Evolutionary conservation across 2,329 filamentous ascomycete species (phyloP).

Genomic region (Stagonosporopsis vannaccii): DNA sequence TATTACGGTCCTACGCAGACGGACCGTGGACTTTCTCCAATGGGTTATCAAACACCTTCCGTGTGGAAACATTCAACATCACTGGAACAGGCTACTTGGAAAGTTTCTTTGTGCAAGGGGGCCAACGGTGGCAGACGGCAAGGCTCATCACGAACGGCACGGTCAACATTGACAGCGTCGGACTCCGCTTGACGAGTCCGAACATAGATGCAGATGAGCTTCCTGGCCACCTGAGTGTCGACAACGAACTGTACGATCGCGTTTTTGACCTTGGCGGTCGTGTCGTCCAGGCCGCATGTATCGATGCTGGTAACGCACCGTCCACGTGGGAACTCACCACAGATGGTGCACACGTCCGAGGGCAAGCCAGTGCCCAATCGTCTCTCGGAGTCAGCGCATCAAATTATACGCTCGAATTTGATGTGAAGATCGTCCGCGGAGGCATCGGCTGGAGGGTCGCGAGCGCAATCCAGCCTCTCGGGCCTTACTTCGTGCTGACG

Average conservation of each 20-base stretch:
- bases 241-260: conserved; percentile 42
- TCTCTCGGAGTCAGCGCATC: conserved; percentile 17
- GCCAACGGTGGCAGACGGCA: conserved; percentile 52
- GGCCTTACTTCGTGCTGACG: conserved; percentile 36
- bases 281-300: conserved; percentile 45
- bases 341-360: conserved; percentile 48
- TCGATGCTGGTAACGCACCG: conserved; percentile 48
- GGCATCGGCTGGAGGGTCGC: conserved; percentile 52
- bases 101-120: conserved; percentile 52
- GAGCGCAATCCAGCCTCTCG: conserved; percentile 22
- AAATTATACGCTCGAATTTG: conserved; percentile 51
- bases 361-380: conserved; percentile 41
- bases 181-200: conserved; percentile 43
- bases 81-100: conserved; percentile 35
- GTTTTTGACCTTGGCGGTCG: conserved; percentile 52
- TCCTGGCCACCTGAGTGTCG: conserved; percentile 40
- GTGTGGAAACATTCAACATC: conserved; percentile 52
- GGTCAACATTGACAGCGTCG: conserved; percentile 42
- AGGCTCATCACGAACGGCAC: conserved; percentile 45
- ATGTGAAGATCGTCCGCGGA: conserved; percentile 48
- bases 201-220: conserved; percentile 29
- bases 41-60: conserved; percentile 37
- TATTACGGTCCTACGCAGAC: conserved; percentile 12
- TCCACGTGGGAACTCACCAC: conserved; percentile 41
- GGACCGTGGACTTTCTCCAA: conserved; percentile 30